Evolutionary conservation across 441 rosid species (phyloP).

Genomic region (Corymbia calophylla): DNA sequence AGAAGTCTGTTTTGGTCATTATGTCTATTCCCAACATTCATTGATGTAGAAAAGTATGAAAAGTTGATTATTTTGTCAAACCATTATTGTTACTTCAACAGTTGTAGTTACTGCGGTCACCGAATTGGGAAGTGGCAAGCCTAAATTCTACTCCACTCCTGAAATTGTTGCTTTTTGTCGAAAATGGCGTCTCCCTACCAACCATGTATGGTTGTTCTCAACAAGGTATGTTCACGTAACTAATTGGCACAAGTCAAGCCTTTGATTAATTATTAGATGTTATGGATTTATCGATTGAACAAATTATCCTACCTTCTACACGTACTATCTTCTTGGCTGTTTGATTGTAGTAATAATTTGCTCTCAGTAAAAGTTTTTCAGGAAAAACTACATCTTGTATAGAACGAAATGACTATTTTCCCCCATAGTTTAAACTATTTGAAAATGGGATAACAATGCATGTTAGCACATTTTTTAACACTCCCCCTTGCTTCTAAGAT

Average conservation of each 20-base stretch:
- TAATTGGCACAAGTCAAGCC: not conserved
- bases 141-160: slow-evolving; percentile 91
- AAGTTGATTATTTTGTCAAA: not conserved
- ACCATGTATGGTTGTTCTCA: slow-evolving; percentile 92
- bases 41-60: not conserved
- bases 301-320: not conserved
- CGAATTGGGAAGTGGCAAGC: slow-evolving; percentile 82
- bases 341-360: not conserved
- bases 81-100: slow-evolving; percentile 25
- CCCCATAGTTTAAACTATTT: not conserved
- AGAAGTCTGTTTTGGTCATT: not conserved
- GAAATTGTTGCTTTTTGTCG: slow-evolving; percentile 83
- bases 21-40: not conserved
- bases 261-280: not conserved
- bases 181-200: slow-evolving; percentile 89
- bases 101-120: slow-evolving; percentile 97
- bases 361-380: not conserved
- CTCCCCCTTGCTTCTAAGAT: not conserved
- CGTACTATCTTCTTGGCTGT: not conserved
- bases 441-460: not conserved
- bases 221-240: slow-evolving; percentile 46
- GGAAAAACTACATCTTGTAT: not conserved
- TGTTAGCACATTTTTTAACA: not conserved
- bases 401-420: not conserved
- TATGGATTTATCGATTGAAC: not conserved